Evolutionary conservation across 2,329 filamentous ascomycete species (phyloP), one percentile per base, ranked within the genome.

Genomic region (Lasiodiplodia hormozganensis): DNA sequence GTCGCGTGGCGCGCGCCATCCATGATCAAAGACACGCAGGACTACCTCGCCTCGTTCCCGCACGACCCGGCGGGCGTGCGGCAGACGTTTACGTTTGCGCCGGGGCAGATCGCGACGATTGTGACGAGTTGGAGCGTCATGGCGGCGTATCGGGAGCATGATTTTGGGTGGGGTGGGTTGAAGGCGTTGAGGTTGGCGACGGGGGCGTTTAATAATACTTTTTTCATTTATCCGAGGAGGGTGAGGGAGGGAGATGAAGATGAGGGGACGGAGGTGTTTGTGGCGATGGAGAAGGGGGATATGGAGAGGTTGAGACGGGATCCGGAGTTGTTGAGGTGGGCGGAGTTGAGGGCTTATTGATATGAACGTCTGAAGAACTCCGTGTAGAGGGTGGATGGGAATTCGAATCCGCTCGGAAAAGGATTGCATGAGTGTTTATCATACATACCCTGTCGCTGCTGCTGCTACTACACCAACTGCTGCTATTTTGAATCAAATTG

Each of bases 81-180:
- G 57, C 49, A 75, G 8, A 66, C 67, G 47, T 64, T 74, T 51
- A 57, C 68, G 36, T 73, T 70, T 18, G 73, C 76, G 43, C 57
- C 74, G 4, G 74, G 73, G 16, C 62, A 74, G 51, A 75, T n/a
- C 2, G 31, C 74, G 65, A 69, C 73, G 16, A 72, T 69, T 51
- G 74, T 69, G 23, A 72, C 73, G 18, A 73, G 71, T 69, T 77
- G 76, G 76, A 70, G 73, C 57, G 65, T 31, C 3, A 74, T 75
- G 72, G 71, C 65, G 21, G 56, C 71, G 10, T 75, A 75, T 54
- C 57, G 71, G 53, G 66, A 66, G 51, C 74, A 77, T 69, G 74
- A 78, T 62, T 78, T 77, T 65, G 76, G 76, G 2, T 78, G 77
- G 52, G 76, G 76, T 3, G 10, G 62, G 51, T 73, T 72, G 16